Evolutionary conservation across 169 alveolate species (phyloP), one percentile per base, ranked within the genome.

Genomic region (Ichthyophthirius multifiliis): DNA sequence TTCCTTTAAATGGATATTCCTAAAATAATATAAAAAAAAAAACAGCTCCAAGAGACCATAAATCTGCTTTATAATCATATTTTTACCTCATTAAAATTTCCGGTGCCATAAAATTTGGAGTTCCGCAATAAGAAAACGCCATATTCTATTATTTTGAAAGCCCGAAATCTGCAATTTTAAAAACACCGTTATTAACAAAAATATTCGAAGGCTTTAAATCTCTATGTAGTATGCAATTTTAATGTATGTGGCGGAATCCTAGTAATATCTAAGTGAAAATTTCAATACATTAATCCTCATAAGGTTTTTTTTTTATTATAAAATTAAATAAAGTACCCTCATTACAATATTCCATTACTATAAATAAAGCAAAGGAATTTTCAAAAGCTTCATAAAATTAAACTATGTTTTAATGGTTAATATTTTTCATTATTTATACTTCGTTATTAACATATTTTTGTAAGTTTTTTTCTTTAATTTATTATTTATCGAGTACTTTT

Each of bases 271-370:
- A 39, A 5, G 45, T 30, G 41, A 67, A 67, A 20, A 67, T 67
- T 34, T 30, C 27, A 18, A 67, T 18, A 47, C 83, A 84, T 31
- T 47, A 67, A 65, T 80, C 83, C 6, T 71, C 80, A 48, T 74
- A 63, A 1, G 84, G 43, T 44, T 79, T 79, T 65, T 85, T 79
- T 75, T 78, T 85, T 34, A 85, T 77, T 23, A 85, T 79, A 65
- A 75, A 85, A 67, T 78, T 85, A 65, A 78, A 74, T 45, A 84
- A 55, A 71, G 80, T 85, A 12, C 93, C 93, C 34, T 83, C 79
- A n/a, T 84, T 64, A 37, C 88, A 83, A 74, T 81, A 84, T 75
- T 88, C 93, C 87, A 83, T 82, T 15, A 84, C 82, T 3, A 88
- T 73, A 77, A 84, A 88, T 43, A 74, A 62, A 55, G 76, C 64